Conservation (phyloP, 2,329 filamentous ascomycete species). For the Penicillium oxalicum region DNA sequence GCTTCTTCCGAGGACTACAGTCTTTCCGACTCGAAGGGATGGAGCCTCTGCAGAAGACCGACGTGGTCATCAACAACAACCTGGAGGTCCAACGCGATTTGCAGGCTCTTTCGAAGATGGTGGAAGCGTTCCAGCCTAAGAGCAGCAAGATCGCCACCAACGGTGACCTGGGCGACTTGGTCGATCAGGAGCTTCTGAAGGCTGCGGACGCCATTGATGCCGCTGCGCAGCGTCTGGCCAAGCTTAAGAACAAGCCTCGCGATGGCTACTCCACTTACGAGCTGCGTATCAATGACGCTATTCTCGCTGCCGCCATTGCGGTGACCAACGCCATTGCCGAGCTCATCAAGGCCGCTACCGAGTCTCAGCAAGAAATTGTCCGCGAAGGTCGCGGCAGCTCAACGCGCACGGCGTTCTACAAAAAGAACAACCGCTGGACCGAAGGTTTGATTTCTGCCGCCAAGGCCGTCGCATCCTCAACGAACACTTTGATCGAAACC, state of each 20-base stretch:
- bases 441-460: constrained; percentile 95
- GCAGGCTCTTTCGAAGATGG: constrained; percentile 87
- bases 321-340: constrained; percentile 91
- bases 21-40: constrained; percentile 90
- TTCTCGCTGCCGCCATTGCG: constrained; percentile 84
- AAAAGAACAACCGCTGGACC: constrained; percentile 99
- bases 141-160: constrained; percentile 70
- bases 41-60: constrained; percentile 86
- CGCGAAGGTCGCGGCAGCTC: constrained; percentile 82
- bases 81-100: constrained; percentile 92
- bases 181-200: constrained; percentile 85
- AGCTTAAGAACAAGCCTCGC: constrained; percentile 91
- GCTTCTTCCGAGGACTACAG: constrained; percentile 90
- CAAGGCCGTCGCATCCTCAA: constrained; percentile 89
- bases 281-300: constrained; percentile 90
- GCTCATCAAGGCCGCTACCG: constrained; percentile 89
- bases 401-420: constrained; percentile 92
- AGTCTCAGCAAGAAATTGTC: constrained; percentile 93
- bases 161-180: constrained; percentile 86
- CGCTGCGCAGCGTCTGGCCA: constrained; percentile 79
- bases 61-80: constrained; percentile 96
- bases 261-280: constrained; percentile 96
- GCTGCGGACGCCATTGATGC: constrained; percentile 93
- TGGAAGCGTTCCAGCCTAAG: constrained; percentile 85
- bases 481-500: constrained; percentile 95